A percentile compares a stretch with the other conserved stretches of the same genome.
Conservation (phyloP, 805 yeast species). For the Cyberlindnera euphorbiiphila region DNA sequence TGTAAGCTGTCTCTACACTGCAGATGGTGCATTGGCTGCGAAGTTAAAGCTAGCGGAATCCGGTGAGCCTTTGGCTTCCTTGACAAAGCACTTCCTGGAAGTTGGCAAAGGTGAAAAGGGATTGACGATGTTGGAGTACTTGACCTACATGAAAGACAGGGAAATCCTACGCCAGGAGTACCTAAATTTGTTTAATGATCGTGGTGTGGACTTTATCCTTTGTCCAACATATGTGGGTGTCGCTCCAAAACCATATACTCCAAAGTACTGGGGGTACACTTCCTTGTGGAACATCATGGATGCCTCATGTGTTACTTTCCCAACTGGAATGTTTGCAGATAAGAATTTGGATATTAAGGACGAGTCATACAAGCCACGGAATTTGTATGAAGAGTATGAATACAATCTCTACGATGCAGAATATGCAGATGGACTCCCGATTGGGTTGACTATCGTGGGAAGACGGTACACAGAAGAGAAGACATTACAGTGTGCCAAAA, state of each 20-base stretch:
- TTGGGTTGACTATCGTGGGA: slow-evolving; percentile 46
- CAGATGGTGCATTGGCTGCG: slow-evolving; percentile 66
- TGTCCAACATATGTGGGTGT: slow-evolving; percentile 66
- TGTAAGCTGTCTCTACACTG: slow-evolving; percentile 49
- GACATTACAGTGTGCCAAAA: slow-evolving; percentile 21
- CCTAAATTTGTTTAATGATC: slow-evolving; percentile 45
- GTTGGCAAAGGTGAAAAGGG: slow-evolving; percentile 55
- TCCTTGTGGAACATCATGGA: slow-evolving; percentile 69
- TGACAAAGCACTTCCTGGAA: slow-evolving; percentile 58
- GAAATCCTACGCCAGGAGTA: slow-evolving; percentile 60
- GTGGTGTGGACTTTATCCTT: slow-evolving; percentile 60
- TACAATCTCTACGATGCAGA: slow-evolving; percentile 33
- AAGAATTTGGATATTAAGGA: slow-evolving; percentile 45
- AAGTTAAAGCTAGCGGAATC: slow-evolving; percentile 47
- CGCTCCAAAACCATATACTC: slow-evolving; percentile 62
- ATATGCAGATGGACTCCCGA: slow-evolving; percentile 51
- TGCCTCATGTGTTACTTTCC: slow-evolving; percentile 60
- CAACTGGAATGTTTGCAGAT: slow-evolving; percentile 44
- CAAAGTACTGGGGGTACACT: slow-evolving; percentile 79
- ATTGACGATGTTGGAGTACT: slow-evolving; percentile 48
- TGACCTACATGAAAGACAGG: slow-evolving; percentile 50
- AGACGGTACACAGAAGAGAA: slow-evolving; percentile 47
- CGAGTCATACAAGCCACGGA: slow-evolving; percentile 14
- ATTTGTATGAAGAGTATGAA: slow-evolving; percentile 31
- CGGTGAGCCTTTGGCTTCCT: slow-evolving; percentile 66